Evolutionary conservation across 495 filamentous ascomycete genomes (phyloP), one percentile per base, ranked within the genome.

Genomic region (Hypoxylon rickii): DNA sequence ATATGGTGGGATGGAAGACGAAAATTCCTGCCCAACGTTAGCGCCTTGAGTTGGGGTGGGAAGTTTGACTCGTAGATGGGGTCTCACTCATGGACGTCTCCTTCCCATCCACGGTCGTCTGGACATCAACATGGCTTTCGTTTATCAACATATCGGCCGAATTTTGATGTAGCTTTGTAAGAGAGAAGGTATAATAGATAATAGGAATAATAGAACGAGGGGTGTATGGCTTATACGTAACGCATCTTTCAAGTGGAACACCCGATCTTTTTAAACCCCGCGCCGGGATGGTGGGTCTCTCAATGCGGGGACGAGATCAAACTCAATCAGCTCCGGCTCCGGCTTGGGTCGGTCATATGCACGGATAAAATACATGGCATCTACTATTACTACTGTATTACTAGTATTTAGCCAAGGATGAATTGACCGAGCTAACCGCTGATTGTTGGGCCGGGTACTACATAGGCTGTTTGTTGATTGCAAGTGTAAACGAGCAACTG

Each of bases 1-100:
- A 84, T 58, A 97, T 86, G 36, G 81, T 81, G 2, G 93, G 93
- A 66, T 96, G 89, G 72, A 90, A 96, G 65, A 95, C 65, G 72
- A 92, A 96, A 62, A 96, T 87, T 33, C 90, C 90, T 95, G 49
- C 52, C 44, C 39, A 55, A 50, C 51, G 54, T 61, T 64, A 69
- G 55, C 44, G 49, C 19, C 52, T 50, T 46, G 50, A 57, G 34
- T 22, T 42, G 24, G 17, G 32, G n/a, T n/a, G n/a, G n/a, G n/a
- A n/a, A n/a, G n/a, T n/a, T n/a, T n/a, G n/a, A n/a, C n/a, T n/a
- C n/a, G n/a, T n/a, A n/a, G n/a, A n/a, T n/a, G n/a, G n/a, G n/a
- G n/a, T 4, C 15, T 52, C 61, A 78, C 76, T 75, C 76, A 79
- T 77, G 0, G 72, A 58, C n/a, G 68, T 65, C 52, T 76, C 73